A percentile compares a stretch with the other conserved stretches of the same genome.
Conservation (phyloP, 495 filamentous ascomycete species). For the Letharia columbiana region DNA sequence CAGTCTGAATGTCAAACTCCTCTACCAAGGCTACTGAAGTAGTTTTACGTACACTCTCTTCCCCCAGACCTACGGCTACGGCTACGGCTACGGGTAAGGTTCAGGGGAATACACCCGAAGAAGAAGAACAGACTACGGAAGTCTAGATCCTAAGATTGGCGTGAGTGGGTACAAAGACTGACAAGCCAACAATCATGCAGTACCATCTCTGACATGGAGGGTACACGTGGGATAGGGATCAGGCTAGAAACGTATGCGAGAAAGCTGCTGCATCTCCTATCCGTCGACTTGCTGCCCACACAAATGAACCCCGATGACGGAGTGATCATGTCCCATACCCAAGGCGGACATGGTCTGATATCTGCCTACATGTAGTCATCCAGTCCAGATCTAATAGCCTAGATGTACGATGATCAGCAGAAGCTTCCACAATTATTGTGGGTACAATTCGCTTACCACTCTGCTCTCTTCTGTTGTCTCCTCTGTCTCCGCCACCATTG, state of each 20-base stretch:
- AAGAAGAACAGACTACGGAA: neutral
- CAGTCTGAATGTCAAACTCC: neutral
- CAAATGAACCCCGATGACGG: neutral
- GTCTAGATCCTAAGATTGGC: neutral
- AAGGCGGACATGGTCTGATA: neutral
- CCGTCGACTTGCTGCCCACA: neutral
- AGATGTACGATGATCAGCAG: neutral
- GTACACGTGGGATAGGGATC: neutral
- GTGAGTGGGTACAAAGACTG: neutral
- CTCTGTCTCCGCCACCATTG: conserved; percentile 39
- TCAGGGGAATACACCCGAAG: neutral
- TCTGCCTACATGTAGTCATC: neutral
- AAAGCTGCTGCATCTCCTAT: neutral
- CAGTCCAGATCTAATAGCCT: neutral
- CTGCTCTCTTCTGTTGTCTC: conserved; percentile 49
- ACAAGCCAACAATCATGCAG: neutral
- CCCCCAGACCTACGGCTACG: neutral
- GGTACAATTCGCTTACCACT: conserved; percentile 34
- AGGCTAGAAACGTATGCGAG: neutral
- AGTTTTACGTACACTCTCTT: neutral
- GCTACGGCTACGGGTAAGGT: neutral
- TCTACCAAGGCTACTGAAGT: too few species aligned
- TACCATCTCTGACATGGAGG: neutral
- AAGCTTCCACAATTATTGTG: neutral
- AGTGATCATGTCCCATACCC: neutral